Base-by-base conservation (phyloP, 1,284 basidiomycete species). In the Fomitopsis palustris region DNA sequence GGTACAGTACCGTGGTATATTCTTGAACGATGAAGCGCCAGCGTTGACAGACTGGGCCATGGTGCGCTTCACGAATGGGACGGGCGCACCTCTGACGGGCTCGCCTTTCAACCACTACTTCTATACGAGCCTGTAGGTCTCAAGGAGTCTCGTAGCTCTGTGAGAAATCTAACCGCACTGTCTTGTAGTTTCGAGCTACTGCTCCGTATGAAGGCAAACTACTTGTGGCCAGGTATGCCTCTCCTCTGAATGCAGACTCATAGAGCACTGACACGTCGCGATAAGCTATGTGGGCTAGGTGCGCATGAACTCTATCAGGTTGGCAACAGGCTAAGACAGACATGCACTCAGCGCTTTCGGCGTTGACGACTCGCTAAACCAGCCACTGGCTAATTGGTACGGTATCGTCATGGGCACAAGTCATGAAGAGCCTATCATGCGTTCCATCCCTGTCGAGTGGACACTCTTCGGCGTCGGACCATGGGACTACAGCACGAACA, bases 381-480 rank as follows among this genome's bases (percentile, higher is more conserved):
- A 87, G 65, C 76, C 77, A 25, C 73, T 86, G 10, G 89, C 88
- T 0, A 82, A 90, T 62, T 77, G 76, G 58, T 88, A 84, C 71
- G 88, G 88, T 23, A 78, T 90, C 54, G 86, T 86, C 25, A 90
- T 89, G 84, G 86, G 81, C 38, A 87, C 84, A 16, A 85, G 83
- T 67, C 85, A 87, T 64, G 81, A 87, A 70, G 84, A 87, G 66
- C 85, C 85, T 5, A 84, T 86, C 80, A 82, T 83, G 80, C 82
- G 84, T 38, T 81, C 82, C 25, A 82, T 79, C 2, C 85, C 84
- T 0, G 79, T 80, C 54, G 86, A 88, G 65, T 88, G 83, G 78
- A 75, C 69, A 59, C 68, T 82, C 2, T 83, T 83, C 65, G 82
- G 79, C 2, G 69, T 69, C 3, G 86, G 87, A 2, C 67, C 76